A percentile compares a stretch with the other conserved stretches of the same genome.
phyloP scores from a whole-genome alignment of 2,329 filamentous ascomycete species.

The Hypoxylon sp. region DNA sequence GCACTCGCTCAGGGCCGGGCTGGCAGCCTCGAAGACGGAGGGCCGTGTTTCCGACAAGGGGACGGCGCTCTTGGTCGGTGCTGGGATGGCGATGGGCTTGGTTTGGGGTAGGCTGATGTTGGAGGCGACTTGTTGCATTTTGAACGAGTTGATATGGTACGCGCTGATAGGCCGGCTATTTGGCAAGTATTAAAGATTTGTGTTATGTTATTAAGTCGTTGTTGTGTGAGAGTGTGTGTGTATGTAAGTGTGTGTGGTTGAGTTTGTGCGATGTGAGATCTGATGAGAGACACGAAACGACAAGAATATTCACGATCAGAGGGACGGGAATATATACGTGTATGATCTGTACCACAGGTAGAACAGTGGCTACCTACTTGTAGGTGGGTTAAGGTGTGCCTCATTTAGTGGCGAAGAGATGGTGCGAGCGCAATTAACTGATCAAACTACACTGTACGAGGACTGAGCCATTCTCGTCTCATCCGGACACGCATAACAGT shows the following conservation, averaged over 20 bases:
- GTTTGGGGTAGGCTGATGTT: conserved; percentile 10
- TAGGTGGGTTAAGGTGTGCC: too few species aligned
- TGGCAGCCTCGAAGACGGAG: conserved; percentile 20
- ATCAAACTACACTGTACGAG: conserved; percentile 18
- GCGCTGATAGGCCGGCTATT: conserved; percentile 2
- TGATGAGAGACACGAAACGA: conserved; percentile 4
- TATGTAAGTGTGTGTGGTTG: too few species aligned
- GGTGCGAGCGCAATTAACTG: conserved; percentile 20
- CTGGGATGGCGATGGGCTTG: conserved; percentile 28
- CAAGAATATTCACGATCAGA: conserved; percentile 12
- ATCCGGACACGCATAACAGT: conserved; percentile 20
- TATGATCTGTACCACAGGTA: too few species aligned
- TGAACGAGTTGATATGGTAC: conserved; percentile 7
- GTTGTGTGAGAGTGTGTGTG: too few species aligned
- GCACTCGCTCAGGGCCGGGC: conserved; percentile 29
- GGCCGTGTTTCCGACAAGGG: not conserved
- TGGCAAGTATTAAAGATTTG: conserved; percentile 1
- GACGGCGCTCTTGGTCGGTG: conserved; percentile 11
- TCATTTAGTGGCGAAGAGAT: conserved; percentile 10
- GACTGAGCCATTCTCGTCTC: conserved; percentile 35
- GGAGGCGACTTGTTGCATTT: conserved; percentile 15
- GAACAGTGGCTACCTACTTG: too few species aligned
- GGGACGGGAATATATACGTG: conserved; percentile 30
- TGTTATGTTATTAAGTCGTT: conserved; percentile 2
- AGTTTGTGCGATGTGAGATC: too few species aligned